These are phyloP conservation scores for Letharia columbiana DNA, from an alignment of 495 filamentous ascomycete species.

Conservation along the genomic window DNA sequence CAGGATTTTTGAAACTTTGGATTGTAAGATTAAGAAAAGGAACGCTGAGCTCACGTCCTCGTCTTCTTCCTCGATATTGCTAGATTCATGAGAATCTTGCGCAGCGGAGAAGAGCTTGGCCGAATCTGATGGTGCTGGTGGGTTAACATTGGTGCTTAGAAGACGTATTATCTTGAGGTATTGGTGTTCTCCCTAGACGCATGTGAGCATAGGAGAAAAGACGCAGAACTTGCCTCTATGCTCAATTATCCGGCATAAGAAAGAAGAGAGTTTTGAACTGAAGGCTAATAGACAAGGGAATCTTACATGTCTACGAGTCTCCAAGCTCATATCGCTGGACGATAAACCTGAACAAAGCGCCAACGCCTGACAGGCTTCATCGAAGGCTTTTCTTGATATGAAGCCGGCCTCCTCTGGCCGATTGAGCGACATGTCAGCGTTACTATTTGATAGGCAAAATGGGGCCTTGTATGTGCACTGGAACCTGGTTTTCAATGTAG, in stretches of 20 bases:
- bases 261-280: not conserved
- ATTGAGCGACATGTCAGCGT: not conserved
- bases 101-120: constrained; percentile 14
- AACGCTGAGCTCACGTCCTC: constrained; percentile 6
- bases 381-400: constrained; percentile 4
- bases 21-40: not conserved
- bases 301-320: constrained; percentile 8
- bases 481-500: too few relatives aligned
- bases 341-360: not conserved
- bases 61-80: constrained; percentile 36
- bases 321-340: not conserved
- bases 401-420: not conserved
- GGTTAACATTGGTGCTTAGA: constrained; percentile 21
- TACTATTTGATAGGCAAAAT: not conserved
- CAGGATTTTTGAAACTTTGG: not conserved
- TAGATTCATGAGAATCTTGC: not conserved
- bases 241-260: not conserved
- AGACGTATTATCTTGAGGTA: constrained; percentile 42
- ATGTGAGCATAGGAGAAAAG: constrained; percentile 30
- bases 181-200: constrained; percentile 32
- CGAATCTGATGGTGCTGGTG: constrained; percentile 21
- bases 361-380: constrained; percentile 10
- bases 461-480: too few relatives aligned
- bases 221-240: constrained; percentile 27
- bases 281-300: not conserved